Percentiles rank a stretch among this genome's conserved stretches.
phyloP scores from a whole-genome alignment of 2,329 filamentous ascomycete species.

The Xylariomycetidae sp. region DNA sequence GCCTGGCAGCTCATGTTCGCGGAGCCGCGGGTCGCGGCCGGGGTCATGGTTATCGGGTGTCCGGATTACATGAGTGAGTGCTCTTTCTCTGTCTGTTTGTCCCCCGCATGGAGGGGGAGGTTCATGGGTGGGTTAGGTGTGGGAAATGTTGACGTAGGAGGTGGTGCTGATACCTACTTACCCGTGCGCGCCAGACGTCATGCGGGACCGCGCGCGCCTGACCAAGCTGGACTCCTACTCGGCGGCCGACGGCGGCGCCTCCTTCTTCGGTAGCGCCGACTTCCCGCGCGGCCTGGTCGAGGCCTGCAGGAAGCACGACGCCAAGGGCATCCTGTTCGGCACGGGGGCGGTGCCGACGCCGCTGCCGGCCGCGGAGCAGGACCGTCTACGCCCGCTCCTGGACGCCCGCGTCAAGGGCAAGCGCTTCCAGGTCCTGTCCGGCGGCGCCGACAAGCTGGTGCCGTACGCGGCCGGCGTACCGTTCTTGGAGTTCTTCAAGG shows the following conservation, averaged over 20 bases:
- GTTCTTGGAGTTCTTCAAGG: conserved; percentile 57
- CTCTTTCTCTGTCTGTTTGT: too few relatives aligned
- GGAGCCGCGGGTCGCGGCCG: conserved; percentile 73
- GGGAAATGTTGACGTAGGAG: not conserved
- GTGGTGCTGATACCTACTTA: conserved; percentile 3
- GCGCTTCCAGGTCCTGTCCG: conserved; percentile 58
- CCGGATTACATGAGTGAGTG: conserved; percentile 70
- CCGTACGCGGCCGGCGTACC: conserved; percentile 56
- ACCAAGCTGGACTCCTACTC: conserved; percentile 61
- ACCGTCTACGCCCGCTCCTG: conserved; percentile 39
- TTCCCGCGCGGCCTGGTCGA: conserved; percentile 66
- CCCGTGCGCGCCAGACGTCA: conserved; percentile 45
- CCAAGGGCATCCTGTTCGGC: conserved; percentile 66
- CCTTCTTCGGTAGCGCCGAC: conserved; percentile 70
- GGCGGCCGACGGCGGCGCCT: conserved; percentile 43
- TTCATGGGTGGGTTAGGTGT: not conserved
- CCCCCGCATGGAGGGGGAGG: not conserved
- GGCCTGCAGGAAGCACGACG: conserved; percentile 62
- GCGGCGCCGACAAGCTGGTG: conserved; percentile 64
- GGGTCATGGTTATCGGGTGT: conserved; percentile 77
- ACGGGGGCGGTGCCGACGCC: conserved; percentile 30
- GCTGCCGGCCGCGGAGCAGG: conserved; percentile 31
- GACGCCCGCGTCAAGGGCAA: conserved; percentile 52
- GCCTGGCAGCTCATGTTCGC: conserved; percentile 78
- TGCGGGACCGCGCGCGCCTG: conserved; percentile 70